These are phyloP conservation scores for Phanerochaete carnosa DNA, from an alignment of 768 basidiomycete species.

Conservation along the genomic window DNA sequence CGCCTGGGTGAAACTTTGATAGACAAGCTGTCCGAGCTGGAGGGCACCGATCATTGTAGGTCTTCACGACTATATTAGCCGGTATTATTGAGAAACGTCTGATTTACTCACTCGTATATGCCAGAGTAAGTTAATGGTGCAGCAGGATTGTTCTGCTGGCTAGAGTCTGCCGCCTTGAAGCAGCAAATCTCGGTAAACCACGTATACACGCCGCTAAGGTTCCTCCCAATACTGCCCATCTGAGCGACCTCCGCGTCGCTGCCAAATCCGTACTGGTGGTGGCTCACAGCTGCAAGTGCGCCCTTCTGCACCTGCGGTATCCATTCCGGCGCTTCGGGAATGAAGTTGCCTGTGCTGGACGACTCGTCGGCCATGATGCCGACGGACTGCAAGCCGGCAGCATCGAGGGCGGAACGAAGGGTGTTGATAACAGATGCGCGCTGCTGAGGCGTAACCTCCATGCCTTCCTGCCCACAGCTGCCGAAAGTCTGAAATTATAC, in stretches of 20 bases:
- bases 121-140: slow-evolving; percentile 13
- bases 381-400: slow-evolving; percentile 8
- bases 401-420: slow-evolving; percentile 17
- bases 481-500: slow-evolving; percentile 26
- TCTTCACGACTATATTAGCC: slow-evolving; percentile 6
- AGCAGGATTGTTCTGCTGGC: slow-evolving; percentile 13
- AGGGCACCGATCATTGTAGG: slow-evolving; percentile 22
- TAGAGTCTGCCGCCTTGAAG: slow-evolving; percentile 15
- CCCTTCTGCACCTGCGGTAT: slow-evolving; percentile 15
- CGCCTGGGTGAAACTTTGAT: slow-evolving; percentile 20
- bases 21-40: slow-evolving; percentile 19
- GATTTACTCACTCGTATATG: neutral
- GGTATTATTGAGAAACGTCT: neutral
- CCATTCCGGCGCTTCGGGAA: slow-evolving; percentile 18
- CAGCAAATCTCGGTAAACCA: slow-evolving; percentile 27
- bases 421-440: slow-evolving; percentile 40
- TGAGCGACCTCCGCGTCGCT: slow-evolving; percentile 25
- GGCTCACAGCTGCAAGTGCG: slow-evolving; percentile 35
- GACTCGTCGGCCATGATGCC: slow-evolving; percentile 38
- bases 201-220: slow-evolving; percentile 17
- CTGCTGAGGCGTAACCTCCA: slow-evolving; percentile 39
- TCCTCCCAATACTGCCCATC: slow-evolving; percentile 11
- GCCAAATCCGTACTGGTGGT: slow-evolving; percentile 46
- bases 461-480: slow-evolving; percentile 44
- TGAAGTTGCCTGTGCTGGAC: slow-evolving; percentile 21